Percentiles rank a stretch among this genome's conserved stretches.
phyloP scores from a whole-genome alignment of 306 rosid species.

The Trifolium dubium region DNA sequence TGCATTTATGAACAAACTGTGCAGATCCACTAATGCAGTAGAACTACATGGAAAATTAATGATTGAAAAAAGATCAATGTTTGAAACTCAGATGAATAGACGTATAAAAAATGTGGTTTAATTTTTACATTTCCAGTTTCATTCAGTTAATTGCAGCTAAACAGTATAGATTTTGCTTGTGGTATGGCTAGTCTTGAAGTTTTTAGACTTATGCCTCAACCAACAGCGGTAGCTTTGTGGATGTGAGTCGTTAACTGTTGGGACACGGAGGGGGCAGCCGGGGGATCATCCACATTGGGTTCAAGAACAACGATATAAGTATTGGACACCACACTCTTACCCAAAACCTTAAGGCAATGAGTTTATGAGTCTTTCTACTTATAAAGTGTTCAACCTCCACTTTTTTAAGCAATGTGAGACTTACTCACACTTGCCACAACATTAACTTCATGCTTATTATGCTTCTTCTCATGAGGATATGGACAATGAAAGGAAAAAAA shows the following conservation, averaged over 20 bases:
- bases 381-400: no score
- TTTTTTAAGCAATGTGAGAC: no score
- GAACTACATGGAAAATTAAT: neutral
- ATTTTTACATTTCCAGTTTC: constrained; percentile 84
- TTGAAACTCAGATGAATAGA: constrained; percentile 62
- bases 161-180: constrained; percentile 81
- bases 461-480: constrained; percentile 41
- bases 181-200: constrained; percentile 86
- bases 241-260: no score
- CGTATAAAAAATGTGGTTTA: constrained; percentile 70
- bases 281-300: no score
- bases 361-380: no score
- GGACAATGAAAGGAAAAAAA: constrained; percentile 57
- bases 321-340: no score
- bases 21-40: neutral
- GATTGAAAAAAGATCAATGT: constrained; percentile 49
- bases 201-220: constrained; percentile 75
- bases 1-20: neutral
- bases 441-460: constrained; percentile 63
- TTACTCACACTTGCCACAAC: no score
- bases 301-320: no score
- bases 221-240: constrained; percentile 82
- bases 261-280: no score
- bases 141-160: constrained; percentile 77
- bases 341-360: no score